phyloP scores from a whole-genome alignment of 306 rosid species.

The Notholithocarpus densiflorus region DNA sequence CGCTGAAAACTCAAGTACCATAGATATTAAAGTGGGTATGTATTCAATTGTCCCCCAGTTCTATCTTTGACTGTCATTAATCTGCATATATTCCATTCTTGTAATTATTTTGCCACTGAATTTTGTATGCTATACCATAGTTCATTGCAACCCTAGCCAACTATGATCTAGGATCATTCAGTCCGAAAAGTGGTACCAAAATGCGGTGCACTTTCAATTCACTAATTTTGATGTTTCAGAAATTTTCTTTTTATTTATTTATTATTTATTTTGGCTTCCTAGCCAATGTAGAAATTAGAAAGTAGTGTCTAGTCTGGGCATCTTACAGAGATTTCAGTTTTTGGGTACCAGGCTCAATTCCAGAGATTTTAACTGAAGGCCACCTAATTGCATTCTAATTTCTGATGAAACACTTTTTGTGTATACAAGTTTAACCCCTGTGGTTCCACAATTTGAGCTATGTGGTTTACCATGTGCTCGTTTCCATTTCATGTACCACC shows the following conservation, averaged over 20 bases:
- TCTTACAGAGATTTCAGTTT: not conserved
- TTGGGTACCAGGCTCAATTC: not conserved
- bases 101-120: not conserved
- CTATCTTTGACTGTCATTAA: not conserved
- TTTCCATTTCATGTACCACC: too few relatives aligned
- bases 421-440: not conserved
- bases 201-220: not conserved
- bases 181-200: not conserved
- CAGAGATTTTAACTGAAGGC: not conserved
- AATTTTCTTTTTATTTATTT: too few relatives aligned
- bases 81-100: not conserved
- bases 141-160: not conserved
- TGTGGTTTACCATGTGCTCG: not conserved
- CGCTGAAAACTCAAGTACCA: conserved; percentile 51
- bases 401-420: not conserved
- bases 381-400: not conserved
- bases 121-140: not conserved
- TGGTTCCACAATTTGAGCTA: not conserved
- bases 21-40: conserved; percentile 92
- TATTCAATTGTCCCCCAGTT: conserved; percentile 12
- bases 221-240: not conserved
- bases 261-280: too few relatives aligned
- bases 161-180: not conserved
- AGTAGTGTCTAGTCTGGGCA: not conserved
- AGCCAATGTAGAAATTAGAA: not conserved